Conservation (phyloP, 192 early-diverging fungal species). For the Podila verticillata region DNA sequence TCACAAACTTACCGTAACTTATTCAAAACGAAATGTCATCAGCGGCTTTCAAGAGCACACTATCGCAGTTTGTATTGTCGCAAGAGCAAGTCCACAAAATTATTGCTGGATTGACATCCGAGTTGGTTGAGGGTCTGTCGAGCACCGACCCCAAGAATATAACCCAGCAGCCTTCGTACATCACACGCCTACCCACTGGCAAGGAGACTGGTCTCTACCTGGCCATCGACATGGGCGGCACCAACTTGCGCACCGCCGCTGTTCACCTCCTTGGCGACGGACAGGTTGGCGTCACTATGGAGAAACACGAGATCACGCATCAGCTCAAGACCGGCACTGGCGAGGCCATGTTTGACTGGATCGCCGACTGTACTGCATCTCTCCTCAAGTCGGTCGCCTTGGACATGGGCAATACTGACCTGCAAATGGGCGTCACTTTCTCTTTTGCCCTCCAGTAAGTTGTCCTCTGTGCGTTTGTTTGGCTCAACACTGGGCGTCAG, state of each 20-base stretch:
- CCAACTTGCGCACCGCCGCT: slow-evolving; percentile 86
- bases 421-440: slow-evolving; percentile 77
- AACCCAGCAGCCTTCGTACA: slow-evolving; percentile 90
- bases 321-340: slow-evolving; percentile 80
- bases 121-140: slow-evolving; percentile 21
- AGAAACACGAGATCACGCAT: slow-evolving; percentile 63
- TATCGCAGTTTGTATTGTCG: neutral
- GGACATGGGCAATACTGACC: slow-evolving; percentile 56
- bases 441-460: slow-evolving; percentile 80
- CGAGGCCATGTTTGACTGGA: slow-evolving; percentile 77
- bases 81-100: slow-evolving; percentile 1
- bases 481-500: too few relatives aligned
- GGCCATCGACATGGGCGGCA: slow-evolving; percentile 91
- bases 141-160: slow-evolving; percentile 29
- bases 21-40: neutral
- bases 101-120: neutral
- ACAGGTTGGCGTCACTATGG: slow-evolving; percentile 57
- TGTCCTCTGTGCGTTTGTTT: neutral
- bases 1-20: neutral
- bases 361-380: slow-evolving; percentile 66
- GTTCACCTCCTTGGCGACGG: slow-evolving; percentile 83
- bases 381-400: slow-evolving; percentile 50
- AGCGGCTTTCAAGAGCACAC: neutral
- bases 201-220: slow-evolving; percentile 83
- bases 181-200: slow-evolving; percentile 77